Conservation (phyloP, 306 rosid genomes). For the Canavalia ensiformis region DNA sequence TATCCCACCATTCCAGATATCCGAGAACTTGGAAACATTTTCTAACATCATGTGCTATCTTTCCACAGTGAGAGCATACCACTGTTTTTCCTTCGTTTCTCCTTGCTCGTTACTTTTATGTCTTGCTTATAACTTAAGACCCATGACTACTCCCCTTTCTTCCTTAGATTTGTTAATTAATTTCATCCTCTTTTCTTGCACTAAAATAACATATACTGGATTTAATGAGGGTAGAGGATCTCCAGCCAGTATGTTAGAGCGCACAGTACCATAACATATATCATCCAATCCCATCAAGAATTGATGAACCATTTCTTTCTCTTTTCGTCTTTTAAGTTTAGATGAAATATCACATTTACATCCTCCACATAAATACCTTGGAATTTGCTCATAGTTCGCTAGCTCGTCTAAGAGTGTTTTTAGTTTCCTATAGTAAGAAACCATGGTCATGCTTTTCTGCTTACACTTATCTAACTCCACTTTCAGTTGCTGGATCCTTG, state of each 20-base stretch:
- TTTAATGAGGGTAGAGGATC: too few relatives aligned
- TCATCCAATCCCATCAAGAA: background rate
- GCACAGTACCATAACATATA: background rate
- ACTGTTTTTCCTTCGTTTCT: too few relatives aligned
- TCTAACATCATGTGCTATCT: background rate
- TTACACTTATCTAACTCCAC: background rate
- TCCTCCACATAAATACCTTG: too few relatives aligned
- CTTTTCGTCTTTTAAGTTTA: background rate
- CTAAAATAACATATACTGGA: too few relatives aligned
- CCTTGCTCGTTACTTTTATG: too few relatives aligned
- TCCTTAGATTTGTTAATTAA: background rate
- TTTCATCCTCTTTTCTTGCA: background rate
- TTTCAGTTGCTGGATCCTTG: slow-evolving; percentile 10
- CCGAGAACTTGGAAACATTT: background rate
- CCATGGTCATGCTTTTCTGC: background rate
- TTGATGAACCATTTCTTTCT: background rate
- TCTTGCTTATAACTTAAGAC: background rate
- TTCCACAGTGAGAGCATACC: background rate
- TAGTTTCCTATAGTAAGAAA: background rate
- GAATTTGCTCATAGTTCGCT: too few relatives aligned
- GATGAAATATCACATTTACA: background rate
- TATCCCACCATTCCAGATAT: background rate
- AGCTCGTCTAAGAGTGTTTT: background rate
- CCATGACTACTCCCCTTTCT: background rate
- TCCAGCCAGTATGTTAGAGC: too few relatives aligned